A percentile compares a stretch with the other conserved stretches of the same genome.
Conservation (phyloP, 228 moss, liverwort and hornwort species). For the Sphagnum magellanicum region DNA sequence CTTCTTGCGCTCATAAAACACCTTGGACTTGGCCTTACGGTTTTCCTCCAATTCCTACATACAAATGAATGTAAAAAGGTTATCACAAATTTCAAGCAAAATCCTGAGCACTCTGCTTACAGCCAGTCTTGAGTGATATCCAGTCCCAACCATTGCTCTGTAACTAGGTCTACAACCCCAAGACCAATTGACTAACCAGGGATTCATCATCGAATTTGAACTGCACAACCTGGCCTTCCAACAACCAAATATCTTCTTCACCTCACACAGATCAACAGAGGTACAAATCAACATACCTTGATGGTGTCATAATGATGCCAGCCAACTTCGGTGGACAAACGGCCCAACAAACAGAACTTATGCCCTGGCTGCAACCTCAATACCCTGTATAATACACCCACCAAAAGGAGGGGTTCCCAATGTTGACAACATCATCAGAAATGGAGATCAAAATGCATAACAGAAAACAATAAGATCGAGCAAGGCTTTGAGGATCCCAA, state of each 20-base stretch:
- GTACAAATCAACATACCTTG: conserved; percentile 6
- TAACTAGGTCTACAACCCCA: too few relatives aligned
- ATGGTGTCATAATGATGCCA: conserved; percentile 54
- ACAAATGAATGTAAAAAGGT: neutral
- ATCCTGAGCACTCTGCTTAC: too few relatives aligned
- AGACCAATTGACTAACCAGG: too few relatives aligned
- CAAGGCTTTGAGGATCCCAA: neutral
- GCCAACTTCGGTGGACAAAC: conserved; percentile 41
- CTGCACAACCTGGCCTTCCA: neutral
- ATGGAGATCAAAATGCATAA: neutral
- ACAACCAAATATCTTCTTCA: neutral
- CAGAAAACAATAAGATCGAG: neutral
- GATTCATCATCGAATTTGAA: too few relatives aligned
- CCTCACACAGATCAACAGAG: too few relatives aligned
- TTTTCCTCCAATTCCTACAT: conserved; percentile 5
- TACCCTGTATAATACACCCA: conserved; percentile 24
- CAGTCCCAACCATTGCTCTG: neutral
- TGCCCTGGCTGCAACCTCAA: conserved; percentile 51
- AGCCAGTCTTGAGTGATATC: neutral
- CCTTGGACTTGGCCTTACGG: conserved; percentile 1
- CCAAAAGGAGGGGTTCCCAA: neutral
- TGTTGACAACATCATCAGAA: neutral
- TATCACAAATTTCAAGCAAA: neutral
- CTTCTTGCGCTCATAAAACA: conserved; percentile 2
- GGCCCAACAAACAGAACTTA: conserved; percentile 35